Evolutionary conservation across 352 stramenopile genomes (phyloP).

Genomic region (Pythium volutum): DNA sequence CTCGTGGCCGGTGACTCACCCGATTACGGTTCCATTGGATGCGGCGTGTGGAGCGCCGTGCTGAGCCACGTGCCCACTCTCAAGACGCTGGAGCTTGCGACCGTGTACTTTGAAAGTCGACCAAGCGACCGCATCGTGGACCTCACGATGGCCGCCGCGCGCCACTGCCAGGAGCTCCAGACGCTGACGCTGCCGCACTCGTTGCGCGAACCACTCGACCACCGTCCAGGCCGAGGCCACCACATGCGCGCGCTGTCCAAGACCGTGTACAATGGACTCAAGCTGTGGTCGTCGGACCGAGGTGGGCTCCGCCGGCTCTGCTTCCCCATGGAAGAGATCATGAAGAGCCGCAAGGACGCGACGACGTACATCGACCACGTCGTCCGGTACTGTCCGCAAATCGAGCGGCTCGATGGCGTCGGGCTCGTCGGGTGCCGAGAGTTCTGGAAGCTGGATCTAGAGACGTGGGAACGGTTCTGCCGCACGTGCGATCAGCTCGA

Average conservation of each 20-base stretch:
- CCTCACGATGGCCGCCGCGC: not conserved
- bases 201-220: not conserved
- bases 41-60: not conserved
- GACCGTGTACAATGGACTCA: not conserved
- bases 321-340: not conserved
- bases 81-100: not conserved
- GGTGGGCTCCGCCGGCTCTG: not conserved
- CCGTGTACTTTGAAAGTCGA: not conserved
- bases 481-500: not conserved
- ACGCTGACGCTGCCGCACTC: not conserved
- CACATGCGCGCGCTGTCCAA: not conserved
- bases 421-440: not conserved
- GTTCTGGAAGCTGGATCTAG: not conserved
- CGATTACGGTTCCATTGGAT: not conserved
- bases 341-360: not conserved
- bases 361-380: not conserved
- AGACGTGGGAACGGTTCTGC: slow-evolving; percentile 8
- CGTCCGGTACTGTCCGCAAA: slow-evolving; percentile 2
- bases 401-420: not conserved
- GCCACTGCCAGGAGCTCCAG: not conserved
- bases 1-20: not conserved
- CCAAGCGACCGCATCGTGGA: not conserved
- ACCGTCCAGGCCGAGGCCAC: not conserved
- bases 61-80: slow-evolving; percentile 9
- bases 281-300: not conserved